Base-by-base conservation (phyloP, 129 eudicot genomes). In the Erigeron canadensis region DNA sequence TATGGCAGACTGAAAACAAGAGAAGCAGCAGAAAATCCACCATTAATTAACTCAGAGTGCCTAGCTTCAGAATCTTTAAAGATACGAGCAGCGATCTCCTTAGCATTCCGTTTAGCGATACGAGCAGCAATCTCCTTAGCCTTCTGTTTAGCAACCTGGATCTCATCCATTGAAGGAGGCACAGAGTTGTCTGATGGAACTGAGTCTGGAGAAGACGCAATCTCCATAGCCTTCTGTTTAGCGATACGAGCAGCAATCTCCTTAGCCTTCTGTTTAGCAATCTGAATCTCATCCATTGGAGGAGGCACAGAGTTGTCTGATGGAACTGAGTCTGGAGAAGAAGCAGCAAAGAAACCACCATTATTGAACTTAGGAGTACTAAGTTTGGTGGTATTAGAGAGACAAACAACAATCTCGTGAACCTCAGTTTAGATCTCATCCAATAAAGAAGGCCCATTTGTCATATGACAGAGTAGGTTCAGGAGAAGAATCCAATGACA, bases 301-400 rank as follows among this genome's bases (percentile, higher is more conserved):
- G 88, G 83, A 38, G 85, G 83, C 0, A 81, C 83, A 81, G 9
- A 70, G 69, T 79, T 79, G 84, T 87, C 84, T 0, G 84, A 69
- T 0, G 82, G 73, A 47, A 84, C 80, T 39, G 77, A 44, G 41
- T 80, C 84, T 0, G 78, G 86, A 15, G 3, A 28, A 28, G 80
- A 15, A 58, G 39, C 39, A 18, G 17, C 87, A 46, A 89, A 86
- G 78, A 91, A 88, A 4, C 98, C 98, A 2, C 81, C 89, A 61
- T 84, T 85, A 21, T 90, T 95, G 42, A 85, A 81, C 85, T 86
- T 85, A n/a, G 96, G 81, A n/a, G 2, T 91, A 71, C 57, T 90
- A 87, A 7, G 88, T 23, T 87, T 94, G 4, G 81, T 81, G 75
- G 56, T 72, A 59, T 72, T 87, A 18, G 83, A 55, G 16, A 87